Evolutionary conservation across 345 rosid species (phyloP), one percentile per base, ranked within the genome.

Genomic region (Mangifera indica): DNA sequence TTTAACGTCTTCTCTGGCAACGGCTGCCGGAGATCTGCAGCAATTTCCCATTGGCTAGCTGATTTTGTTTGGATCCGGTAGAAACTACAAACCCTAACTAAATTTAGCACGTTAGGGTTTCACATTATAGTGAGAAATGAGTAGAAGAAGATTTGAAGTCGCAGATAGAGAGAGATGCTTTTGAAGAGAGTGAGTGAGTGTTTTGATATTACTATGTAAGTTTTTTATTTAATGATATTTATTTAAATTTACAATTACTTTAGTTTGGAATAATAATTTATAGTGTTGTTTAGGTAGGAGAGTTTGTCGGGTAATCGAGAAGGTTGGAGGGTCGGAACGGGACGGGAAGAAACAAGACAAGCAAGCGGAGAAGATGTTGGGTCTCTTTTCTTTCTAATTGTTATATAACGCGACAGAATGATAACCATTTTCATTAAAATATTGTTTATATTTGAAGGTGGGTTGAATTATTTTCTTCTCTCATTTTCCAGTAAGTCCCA

Each of bases 11-110:
- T 93, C 98, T 64, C 99, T 81, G 65, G 98, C 99, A 0, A 93
- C 98, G 2, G 98, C 89, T 0, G 97, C 98, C 54, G 99, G 99
- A 88, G 99, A 95, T 95, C 99, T 91, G 82, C 99, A 95, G 76
- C 98, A 95, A 81, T 95, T 95, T 60, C 99, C 99, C 99, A 95
- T 94, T 44, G 12, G 71, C 32, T 45, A 42, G 77, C 69, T 59
- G 52, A 56, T 57, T 29, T 51, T 54, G 10, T 2, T 29, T 65
- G 69, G 83, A 66, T 82, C 86, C n/a, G n/a, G n/a, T 84, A 72
- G 69, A 53, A 52, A 32, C 3, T 34, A 24, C 67, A 71, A 70
- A 4, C 40, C 40, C 40, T 34, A 34, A 34, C 40, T 4, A 34
- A 34, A 34, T 34, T 3, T 34, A 4, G 40, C 40, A 2, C 2